Conservation (phyloP, 768 basidiomycete species). For the Lentinula sp. region DNA sequence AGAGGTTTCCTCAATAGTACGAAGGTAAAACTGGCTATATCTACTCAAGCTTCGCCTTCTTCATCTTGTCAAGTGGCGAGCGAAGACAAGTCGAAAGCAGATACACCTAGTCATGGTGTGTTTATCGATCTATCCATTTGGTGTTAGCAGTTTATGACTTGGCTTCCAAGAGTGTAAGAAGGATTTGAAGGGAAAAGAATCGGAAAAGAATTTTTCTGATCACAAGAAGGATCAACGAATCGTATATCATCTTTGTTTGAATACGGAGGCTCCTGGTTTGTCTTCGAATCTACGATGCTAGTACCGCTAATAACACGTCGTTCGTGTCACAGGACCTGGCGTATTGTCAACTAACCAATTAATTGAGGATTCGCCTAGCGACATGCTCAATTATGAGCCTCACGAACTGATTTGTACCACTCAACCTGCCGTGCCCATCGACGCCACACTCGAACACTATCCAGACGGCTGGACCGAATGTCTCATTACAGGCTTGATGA, state of each 20-base stretch:
- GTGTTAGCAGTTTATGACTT: too few species aligned
- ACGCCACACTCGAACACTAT: neutral
- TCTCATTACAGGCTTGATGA: neutral
- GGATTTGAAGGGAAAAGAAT: neutral
- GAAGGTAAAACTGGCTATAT: neutral
- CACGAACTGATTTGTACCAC: neutral
- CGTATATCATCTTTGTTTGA: neutral
- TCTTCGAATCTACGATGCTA: neutral
- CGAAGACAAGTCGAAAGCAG: neutral
- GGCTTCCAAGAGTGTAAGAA: neutral
- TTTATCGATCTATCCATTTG: neutral
- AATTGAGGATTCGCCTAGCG: neutral
- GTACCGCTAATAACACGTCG: neutral
- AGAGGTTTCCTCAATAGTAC: neutral
- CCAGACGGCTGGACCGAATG: conserved; percentile 9
- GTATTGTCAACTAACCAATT: neutral
- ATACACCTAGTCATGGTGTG: neutral
- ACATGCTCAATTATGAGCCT: neutral
- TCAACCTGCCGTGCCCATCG: neutral
- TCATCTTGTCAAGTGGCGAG: neutral
- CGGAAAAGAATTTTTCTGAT: neutral
- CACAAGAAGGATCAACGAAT: neutral
- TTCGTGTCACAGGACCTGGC: neutral
- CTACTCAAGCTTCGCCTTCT: neutral
- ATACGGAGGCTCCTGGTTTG: neutral